A percentile compares a stretch with the other conserved stretches of the same genome.
Conservation (phyloP, 228 moss, liverwort and hornwort species). For the Sphagnum fallax region DNA sequence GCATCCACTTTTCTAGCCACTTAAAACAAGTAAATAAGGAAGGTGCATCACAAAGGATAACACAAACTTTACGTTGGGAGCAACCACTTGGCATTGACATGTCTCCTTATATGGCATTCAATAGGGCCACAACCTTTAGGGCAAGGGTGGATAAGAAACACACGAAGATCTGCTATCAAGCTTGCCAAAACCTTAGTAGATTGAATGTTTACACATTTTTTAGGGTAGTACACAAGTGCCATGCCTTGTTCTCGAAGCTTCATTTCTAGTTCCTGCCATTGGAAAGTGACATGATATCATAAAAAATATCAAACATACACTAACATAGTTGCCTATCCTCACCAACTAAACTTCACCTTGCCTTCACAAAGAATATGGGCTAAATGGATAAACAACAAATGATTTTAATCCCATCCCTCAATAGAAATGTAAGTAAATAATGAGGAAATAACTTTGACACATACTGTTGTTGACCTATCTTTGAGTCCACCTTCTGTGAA, state of each 20-base stretch:
- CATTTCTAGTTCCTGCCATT: slow-evolving; percentile 65
- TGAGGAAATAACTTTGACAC: slow-evolving; percentile 3
- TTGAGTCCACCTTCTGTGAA: background rate
- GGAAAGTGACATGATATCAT: background rate
- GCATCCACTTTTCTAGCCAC: too few species aligned
- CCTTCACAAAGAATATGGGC: background rate
- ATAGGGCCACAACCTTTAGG: slow-evolving; percentile 49
- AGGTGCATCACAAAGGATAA: background rate
- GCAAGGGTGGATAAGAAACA: slow-evolving; percentile 56
- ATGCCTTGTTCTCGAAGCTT: slow-evolving; percentile 78
- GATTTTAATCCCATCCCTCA: background rate
- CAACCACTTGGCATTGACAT: slow-evolving; percentile 41
- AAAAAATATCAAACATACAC: background rate
- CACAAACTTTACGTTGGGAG: slow-evolving; percentile 44
- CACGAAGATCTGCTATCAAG: slow-evolving; percentile 62
- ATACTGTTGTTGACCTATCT: background rate
- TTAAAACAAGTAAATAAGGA: too few species aligned
- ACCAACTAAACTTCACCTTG: background rate
- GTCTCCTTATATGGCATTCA: slow-evolving; percentile 59
- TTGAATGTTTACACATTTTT: slow-evolving; percentile 17
- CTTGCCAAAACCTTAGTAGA: slow-evolving; percentile 19
- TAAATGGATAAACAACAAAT: background rate
- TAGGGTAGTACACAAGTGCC: slow-evolving; percentile 63
- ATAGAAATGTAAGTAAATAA: background rate
- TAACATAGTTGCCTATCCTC: background rate